A percentile compares a stretch with the other conserved stretches of the same genome.
These are phyloP conservation scores for Boletellus dicymbophilus DNA, from an alignment of 1,284 basidiomycete species.

Conservation along the genomic window DNA sequence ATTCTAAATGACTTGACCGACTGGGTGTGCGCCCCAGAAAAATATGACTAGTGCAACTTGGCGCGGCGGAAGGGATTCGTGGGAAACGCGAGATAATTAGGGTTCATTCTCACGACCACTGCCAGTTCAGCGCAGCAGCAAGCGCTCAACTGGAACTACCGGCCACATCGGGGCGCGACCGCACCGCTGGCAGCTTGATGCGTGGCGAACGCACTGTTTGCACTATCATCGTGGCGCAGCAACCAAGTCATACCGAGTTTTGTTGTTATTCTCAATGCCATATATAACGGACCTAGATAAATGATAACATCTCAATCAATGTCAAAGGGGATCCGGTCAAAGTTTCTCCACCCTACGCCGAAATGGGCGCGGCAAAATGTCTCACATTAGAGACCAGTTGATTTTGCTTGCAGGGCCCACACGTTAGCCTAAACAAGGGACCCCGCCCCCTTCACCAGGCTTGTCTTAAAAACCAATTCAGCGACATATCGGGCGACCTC, in stretches of 20 bases:
- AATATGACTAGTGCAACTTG: slow-evolving; percentile 4
- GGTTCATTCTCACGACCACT: slow-evolving; percentile 15
- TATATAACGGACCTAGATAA: not conserved
- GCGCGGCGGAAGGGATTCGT: slow-evolving; percentile 14
- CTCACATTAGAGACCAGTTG: not conserved
- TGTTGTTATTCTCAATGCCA: not conserved
- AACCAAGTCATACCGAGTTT: no score
- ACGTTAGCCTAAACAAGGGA: not conserved
- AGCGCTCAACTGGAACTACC: not conserved
- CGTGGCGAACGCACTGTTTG: no score
- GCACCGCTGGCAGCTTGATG: no score
- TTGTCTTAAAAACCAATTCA: no score
- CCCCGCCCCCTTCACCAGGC: not conserved
- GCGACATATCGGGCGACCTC: not conserved
- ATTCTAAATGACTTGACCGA: slow-evolving; percentile 4
- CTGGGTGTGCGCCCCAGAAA: slow-evolving; percentile 17
- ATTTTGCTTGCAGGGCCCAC: not conserved
- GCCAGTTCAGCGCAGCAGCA: no score
- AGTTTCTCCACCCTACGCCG: not conserved
- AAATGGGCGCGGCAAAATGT: not conserved
- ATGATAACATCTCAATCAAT: no score
- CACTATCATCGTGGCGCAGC: no score
- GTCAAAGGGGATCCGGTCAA: not conserved
- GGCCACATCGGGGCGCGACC: not conserved
- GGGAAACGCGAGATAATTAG: not conserved